Evolutionary conservation across 2,329 filamentous ascomycete species (phyloP), one percentile per base, ranked within the genome.

Genomic region (Ophiostoma himal-ulmi): DNA sequence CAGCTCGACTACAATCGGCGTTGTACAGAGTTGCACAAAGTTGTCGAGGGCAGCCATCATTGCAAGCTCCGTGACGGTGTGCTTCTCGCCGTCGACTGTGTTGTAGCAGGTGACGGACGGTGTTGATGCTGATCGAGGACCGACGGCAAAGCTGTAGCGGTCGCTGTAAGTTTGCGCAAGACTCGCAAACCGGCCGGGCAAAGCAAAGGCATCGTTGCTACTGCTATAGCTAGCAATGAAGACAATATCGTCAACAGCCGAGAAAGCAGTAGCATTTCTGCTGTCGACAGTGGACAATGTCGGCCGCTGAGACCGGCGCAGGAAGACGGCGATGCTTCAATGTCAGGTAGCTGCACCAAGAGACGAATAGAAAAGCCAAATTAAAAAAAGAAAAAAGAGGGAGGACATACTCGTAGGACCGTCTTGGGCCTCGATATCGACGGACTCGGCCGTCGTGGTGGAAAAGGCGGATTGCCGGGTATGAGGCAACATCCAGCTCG

Each of bases 401-500:
- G 22, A 22, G n/a, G 10, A 36, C 57, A 3, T 62, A 62, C 57
- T 62, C 57, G 57, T 62, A 17, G 14, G 57, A 62, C 13, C 57
- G 22, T 11, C 57, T 11, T 7, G 26, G 57, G 0, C 83, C 83
- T 48, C 83, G 79, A 73, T 84, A 85, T 68, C 81, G 75, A 67
- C 81, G 75, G 66, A 77, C 77, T 5, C 74, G 72, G 1, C 78
- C 77, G 36, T 79, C 76, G 3, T 75, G 75, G 54, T 78, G 78
- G 71, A 82, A 82, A 11, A 82, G 78, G 0, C 83, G 79, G 48
- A 85, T 79, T 7, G 83, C 78, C 2, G 83, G 83, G 71, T 82
- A 83, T 0, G 83, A 83, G 14, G 77, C 76, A 39, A 85, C 77
- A 34, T 79, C 77, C 65, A 79, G 75, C 36, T 81, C 78, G 67